Percentiles rank a stretch among this genome's conserved stretches.
Conservation (phyloP, 2,329 filamentous ascomycete genomes). For the Grosmannia huntii region DNA sequence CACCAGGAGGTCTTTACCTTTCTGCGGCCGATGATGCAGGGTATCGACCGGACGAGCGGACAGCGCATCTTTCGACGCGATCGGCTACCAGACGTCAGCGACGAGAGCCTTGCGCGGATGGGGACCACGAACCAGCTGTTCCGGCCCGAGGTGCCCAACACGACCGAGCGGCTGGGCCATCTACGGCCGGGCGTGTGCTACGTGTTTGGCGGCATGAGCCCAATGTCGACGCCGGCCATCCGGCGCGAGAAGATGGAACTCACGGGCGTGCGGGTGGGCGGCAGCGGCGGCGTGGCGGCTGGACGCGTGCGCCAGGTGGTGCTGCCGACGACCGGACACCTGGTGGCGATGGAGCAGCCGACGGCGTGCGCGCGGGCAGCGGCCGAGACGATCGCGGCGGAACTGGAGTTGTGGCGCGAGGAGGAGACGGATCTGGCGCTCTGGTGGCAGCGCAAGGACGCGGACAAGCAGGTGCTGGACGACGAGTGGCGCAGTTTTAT, state of each 20-base stretch:
- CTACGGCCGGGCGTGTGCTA: conserved; percentile 56
- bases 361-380: conserved; percentile 49
- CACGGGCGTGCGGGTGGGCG: conserved; percentile 55
- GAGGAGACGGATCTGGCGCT: conserved; percentile 43
- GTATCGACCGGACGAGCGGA: conserved; percentile 22
- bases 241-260: conserved; percentile 45
- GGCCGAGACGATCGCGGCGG: conserved; percentile 41
- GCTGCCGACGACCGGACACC: conserved; percentile 56
- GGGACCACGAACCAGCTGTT: conserved; percentile 39
- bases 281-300: conserved; percentile 49
- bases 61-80: conserved; percentile 26
- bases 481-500: conserved; percentile 31
- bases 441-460: conserved; percentile 36
- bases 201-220: conserved; percentile 50
- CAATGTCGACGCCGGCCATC: conserved; percentile 37
- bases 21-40: conserved; percentile 45
- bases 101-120: conserved; percentile 20
- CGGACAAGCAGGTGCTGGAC: conserved; percentile 43
- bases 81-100: conserved; percentile 32
- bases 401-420: conserved; percentile 42
- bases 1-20: conserved; percentile 82
- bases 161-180: conserved; percentile 42
- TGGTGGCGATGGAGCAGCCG: conserved; percentile 74
- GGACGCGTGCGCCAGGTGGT: conserved; percentile 56
- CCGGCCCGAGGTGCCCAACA: conserved; percentile 47